Base-by-base conservation (phyloP, 768 basidiomycete genomes). In the Lentinus tigrinus region DNA sequence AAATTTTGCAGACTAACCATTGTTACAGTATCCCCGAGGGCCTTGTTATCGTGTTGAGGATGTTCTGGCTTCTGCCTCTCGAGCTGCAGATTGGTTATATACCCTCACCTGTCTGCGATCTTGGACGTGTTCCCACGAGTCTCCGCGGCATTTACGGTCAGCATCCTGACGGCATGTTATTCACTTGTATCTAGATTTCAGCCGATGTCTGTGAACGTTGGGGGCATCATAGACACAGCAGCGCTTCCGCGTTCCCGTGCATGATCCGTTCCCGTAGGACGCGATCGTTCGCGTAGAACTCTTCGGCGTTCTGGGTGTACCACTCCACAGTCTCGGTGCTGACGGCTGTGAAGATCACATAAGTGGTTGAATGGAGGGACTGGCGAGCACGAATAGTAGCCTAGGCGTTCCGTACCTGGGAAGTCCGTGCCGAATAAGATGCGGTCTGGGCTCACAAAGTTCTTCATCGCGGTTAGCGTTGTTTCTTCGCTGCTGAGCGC, bases 381-480 rank as follows among this genome's bases (percentile, higher is more conserved):
- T n/a, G n/a, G 1, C 31, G 11, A 31, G 31, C 31, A 31, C 11
- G 31, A 31, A 31, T 3, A 21, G 6, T 5, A 37, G 23, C 31
- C 7, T 47, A n/a, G 6, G 28, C 21, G 51, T 28, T 46, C 63
- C 73, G 54, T 68, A 88, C 89, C 89, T 53, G 89, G 89, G 65
- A 88, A 88, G 69, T 92, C 89, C 16, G 85, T 86, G 39, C 89
- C 89, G 68, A 87, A 90, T 24, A 91, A 72, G 52, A 91, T 70
- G 36, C 71, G 83, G 44, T 83, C 79, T 1, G 71, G 66, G 21
- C 73, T 66, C 3, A 83, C 78, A 65, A 87, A 84, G 19, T 69
- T 67, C 47, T 84, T 74, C 65, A 86, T 74, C 4, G 81, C 76
- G 19, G 74, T 67, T 19, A 89, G 72, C 49, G 76, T 85, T 23